Evolutionary conservation across 768 basidiomycete species (phyloP), one percentile per base, ranked within the genome.

Genomic region (Phylloporus rhodoxanthus): DNA sequence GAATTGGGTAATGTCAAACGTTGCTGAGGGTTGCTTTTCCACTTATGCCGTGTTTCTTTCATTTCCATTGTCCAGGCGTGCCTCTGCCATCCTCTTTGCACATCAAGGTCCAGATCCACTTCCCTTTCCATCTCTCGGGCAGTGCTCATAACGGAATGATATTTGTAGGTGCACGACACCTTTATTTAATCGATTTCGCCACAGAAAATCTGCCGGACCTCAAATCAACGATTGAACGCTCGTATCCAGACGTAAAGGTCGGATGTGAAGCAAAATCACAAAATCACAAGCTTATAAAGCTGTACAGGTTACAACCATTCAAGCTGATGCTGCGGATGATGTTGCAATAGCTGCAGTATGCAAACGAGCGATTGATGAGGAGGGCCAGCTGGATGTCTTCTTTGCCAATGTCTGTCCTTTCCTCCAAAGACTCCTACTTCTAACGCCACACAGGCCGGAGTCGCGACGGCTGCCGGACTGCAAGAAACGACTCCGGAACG

Each of bases 351-450:
- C 78, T 19, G 69, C 68, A 6, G 64, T 92, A 1, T 91, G 92
- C 65, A 70, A 84, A 49, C 81, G 73, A 50, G 90, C 87, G 2
- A 60, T 91, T 28, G 68, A 77, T 37, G 91, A 96, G 52, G 85
- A 94, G 62, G 91, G 92, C 8, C 77, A 81, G 51, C 74, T 97
- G 11, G 94, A 97, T 57, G 83, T 94, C 55, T 96, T 96, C 75
- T 97, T 93, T 63, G 94, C 94, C 29, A 96, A 97, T 64, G 93
- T 91, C 60, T 45, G 81, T 48, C 23, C 10, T 21, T 32, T 48
- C 14, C 40, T 20, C 37, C 32, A 1, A 37, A 19, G 36, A 47
- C 17, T 47, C 28, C 17, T 36, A 20, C 38, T 29, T 23, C 43
- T 64, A 34, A 51, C 34, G 28, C 15, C 33, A 19, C 33, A 2